These are phyloP conservation scores for Trichoderma sp. DNA, from an alignment of 2,329 filamentous ascomycete species.

Conservation along the genomic window DNA sequence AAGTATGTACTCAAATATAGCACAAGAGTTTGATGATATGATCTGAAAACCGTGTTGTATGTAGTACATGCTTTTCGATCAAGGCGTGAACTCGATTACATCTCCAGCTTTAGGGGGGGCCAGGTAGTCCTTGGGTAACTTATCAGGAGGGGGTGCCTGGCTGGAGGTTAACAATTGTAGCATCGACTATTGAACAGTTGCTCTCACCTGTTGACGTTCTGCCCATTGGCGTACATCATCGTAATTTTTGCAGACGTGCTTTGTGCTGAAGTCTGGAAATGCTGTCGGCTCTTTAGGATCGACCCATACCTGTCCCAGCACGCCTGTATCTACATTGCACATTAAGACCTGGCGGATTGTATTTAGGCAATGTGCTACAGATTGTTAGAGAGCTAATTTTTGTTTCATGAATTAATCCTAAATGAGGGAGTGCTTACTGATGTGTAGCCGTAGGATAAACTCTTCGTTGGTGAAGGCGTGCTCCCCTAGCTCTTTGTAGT, in stretches of 20 bases:
- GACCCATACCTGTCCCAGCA: conserved; percentile 64
- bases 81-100: conserved; percentile 26
- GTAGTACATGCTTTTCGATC: background rate
- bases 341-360: conserved; percentile 64
- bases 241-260: conserved; percentile 61
- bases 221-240: conserved; percentile 58
- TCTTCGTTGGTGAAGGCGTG: conserved; percentile 61
- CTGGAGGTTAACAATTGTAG: background rate
- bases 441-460: conserved; percentile 56
- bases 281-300: conserved; percentile 48
- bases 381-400: no score
- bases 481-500: conserved; percentile 54
- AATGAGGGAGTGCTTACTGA: no score
- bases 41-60: no score
- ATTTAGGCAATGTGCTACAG: conserved; percentile 58
- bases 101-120: conserved; percentile 27
- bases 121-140: conserved; percentile 33
- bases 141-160: conserved; percentile 31
- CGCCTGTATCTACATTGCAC: conserved; percentile 62
- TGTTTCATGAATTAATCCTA: no score
- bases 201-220: conserved; percentile 50
- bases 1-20: background rate
- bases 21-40: no score
- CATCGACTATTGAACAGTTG: background rate
- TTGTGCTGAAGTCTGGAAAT: conserved; percentile 65